These are phyloP conservation scores for Suhomyces panamericanus DNA, from an alignment of 1,139 yeast genomes.

Conservation along the genomic window DNA sequence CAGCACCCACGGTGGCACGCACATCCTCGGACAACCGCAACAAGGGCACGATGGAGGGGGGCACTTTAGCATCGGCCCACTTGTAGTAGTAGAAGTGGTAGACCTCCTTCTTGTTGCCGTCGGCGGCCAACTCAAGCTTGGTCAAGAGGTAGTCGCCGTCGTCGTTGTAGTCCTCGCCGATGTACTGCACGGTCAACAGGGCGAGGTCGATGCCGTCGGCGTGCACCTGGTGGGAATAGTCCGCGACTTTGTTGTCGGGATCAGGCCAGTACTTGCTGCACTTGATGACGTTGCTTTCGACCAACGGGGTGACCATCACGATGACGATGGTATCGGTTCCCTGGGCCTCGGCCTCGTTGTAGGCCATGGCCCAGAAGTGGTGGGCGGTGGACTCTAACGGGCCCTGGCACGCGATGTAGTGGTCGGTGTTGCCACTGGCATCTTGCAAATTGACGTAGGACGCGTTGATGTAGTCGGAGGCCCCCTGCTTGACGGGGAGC, in stretches of 20 bases:
- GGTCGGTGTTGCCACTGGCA: slow-evolving; percentile 7
- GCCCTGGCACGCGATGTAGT: slow-evolving; percentile 52
- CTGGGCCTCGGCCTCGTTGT: slow-evolving; percentile 41
- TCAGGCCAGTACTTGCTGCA: slow-evolving; percentile 79
- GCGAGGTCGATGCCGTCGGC: slow-evolving; percentile 28
- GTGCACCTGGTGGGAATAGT: slow-evolving; percentile 20
- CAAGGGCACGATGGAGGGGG: slow-evolving; percentile 45
- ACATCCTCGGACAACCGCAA: slow-evolving; percentile 29
- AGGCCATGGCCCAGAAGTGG: slow-evolving; percentile 89
- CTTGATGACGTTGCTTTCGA: slow-evolving; percentile 59
- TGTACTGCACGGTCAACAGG: slow-evolving; percentile 22
- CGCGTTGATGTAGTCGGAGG: slow-evolving; percentile 45
- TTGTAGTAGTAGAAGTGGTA: slow-evolving; percentile 53
- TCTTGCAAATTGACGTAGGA: slow-evolving; percentile 30
- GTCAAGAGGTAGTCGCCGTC: slow-evolving; percentile 33
- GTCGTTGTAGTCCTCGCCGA: slow-evolving; percentile 19
- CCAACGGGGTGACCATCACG: slow-evolving; percentile 85
- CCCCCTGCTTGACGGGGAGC: slow-evolving; percentile 24
- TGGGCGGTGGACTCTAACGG: slow-evolving; percentile 62
- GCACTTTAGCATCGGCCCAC: slow-evolving; percentile 60
- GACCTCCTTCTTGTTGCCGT: slow-evolving; percentile 36
- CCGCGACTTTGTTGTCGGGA: slow-evolving; percentile 18
- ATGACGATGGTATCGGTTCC: slow-evolving; percentile 51
- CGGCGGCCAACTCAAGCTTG: slow-evolving; percentile 26
- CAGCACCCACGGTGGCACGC: slow-evolving; percentile 6